These are phyloP conservation scores for Pelargonium citronellum DNA, from an alignment of 441 rosid genomes.

Conservation along the genomic window DNA sequence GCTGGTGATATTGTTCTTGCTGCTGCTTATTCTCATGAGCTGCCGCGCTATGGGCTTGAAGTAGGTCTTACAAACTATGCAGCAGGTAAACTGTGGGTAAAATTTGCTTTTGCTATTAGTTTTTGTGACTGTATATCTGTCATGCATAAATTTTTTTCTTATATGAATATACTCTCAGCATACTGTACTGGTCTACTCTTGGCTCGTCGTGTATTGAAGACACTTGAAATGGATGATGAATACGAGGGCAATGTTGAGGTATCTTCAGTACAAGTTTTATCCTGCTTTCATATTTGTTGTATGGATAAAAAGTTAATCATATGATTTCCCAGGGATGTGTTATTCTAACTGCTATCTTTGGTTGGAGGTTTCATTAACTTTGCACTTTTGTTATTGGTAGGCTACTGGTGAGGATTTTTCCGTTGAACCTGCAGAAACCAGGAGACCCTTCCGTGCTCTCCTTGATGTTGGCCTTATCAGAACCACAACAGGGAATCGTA, in stretches of 20 bases:
- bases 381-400: slow-evolving; percentile 24
- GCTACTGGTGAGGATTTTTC: slow-evolving; percentile 83
- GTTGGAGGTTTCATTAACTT: neutral
- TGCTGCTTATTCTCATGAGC: slow-evolving; percentile 78
- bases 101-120: neutral
- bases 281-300: neutral
- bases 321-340: neutral
- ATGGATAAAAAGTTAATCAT: neutral
- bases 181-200: slow-evolving; percentile 85
- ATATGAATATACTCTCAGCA: slow-evolving; percentile 34
- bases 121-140: neutral
- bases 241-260: slow-evolving; percentile 78
- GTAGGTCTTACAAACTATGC: slow-evolving; percentile 84
- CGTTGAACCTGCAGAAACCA: slow-evolving; percentile 68
- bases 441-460: slow-evolving; percentile 93
- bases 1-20: slow-evolving; percentile 72
- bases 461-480: slow-evolving; percentile 85
- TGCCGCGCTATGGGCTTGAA: slow-evolving; percentile 67
- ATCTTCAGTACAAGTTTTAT: neutral
- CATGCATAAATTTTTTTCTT: neutral
- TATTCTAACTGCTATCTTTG: too few relatives aligned
- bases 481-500: slow-evolving; percentile 78
- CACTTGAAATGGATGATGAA: slow-evolving; percentile 69
- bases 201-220: slow-evolving; percentile 79
- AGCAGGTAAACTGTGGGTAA: slow-evolving; percentile 40